Conservation (phyloP, 1,284 basidiomycete species). For the Termitomyces sp. region DNA sequence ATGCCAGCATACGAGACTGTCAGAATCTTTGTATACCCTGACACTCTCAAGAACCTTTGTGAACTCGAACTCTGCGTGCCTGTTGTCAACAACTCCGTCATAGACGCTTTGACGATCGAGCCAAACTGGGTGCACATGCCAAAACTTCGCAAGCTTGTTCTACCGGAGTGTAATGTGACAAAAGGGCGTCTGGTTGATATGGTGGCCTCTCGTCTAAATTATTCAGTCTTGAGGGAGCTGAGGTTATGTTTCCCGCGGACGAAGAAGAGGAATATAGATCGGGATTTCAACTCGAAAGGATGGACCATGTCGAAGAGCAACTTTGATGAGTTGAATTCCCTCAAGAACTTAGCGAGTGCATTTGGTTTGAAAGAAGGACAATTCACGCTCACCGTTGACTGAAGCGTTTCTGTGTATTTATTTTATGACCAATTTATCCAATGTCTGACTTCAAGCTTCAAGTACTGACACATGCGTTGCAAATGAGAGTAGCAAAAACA, state of each 20-base stretch:
- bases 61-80: constrained; percentile 4
- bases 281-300: neutral
- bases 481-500: neutral
- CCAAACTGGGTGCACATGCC: neutral
- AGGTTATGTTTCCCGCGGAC: neutral
- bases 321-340: neutral
- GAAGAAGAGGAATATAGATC: neutral
- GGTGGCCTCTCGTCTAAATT: constrained; percentile 1
- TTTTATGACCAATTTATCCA: too few species aligned
- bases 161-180: constrained; percentile 1
- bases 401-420: neutral
- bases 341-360: neutral
- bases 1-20: neutral
- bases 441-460: too few species aligned
- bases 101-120: neutral
- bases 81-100: neutral
- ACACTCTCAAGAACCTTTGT: neutral
- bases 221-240: constrained; percentile 1
- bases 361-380: neutral
- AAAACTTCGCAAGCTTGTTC: constrained; percentile 1
- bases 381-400: neutral
- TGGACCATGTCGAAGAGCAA: neutral
- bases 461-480: too few species aligned
- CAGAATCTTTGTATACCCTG: neutral
- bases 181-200: constrained; percentile 3